Evolutionary conservation across 495 filamentous ascomycete genomes (phyloP).

Genomic region (Halenospora varia): DNA sequence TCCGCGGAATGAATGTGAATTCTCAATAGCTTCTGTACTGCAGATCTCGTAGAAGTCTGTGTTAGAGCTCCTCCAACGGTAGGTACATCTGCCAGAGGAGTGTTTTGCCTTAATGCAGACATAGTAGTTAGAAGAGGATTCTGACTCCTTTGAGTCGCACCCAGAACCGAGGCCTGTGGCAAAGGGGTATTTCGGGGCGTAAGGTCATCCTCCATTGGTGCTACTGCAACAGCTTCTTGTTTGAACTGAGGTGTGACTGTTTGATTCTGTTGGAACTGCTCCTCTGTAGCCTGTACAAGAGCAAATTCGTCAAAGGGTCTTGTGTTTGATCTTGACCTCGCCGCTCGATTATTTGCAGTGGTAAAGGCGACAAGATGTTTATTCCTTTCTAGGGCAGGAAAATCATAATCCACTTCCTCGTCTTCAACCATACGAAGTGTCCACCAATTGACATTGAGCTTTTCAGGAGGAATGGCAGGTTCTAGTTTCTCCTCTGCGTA

Average conservation of each 20-base stretch:
- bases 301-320: conserved; percentile 94
- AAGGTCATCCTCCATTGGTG: conserved; percentile 30
- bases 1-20: conserved; percentile 76
- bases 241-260: conserved; percentile 67
- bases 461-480: conserved; percentile 62
- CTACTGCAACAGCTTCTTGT: conserved; percentile 48
- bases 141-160: conserved; percentile 7
- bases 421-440: conserved; percentile 92
- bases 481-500: conserved; percentile 79
- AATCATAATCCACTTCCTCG: conserved; percentile 90
- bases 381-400: conserved; percentile 77
- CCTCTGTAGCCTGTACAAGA: conserved; percentile 73
- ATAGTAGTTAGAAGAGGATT: conserved; percentile 57
- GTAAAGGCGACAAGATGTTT: conserved; percentile 81
- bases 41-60: conserved; percentile 62
- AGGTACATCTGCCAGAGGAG: conserved; percentile 60
- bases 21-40: conserved; percentile 79
- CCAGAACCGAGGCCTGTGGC: conserved; percentile 33
- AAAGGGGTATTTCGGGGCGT: conserved; percentile 40
- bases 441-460: conserved; percentile 88
- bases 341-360: conserved; percentile 75
- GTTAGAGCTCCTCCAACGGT: conserved; percentile 39
- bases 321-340: conserved; percentile 67
- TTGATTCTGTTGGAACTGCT: conserved; percentile 76
- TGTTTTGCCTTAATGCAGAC: conserved; percentile 48